Percentiles rank a stretch among this genome's conserved stretches.
Evolutionary conservation across 2,329 filamentous ascomycete species (phyloP).

Genomic region (Emmonsiellopsis sp.): DNA sequence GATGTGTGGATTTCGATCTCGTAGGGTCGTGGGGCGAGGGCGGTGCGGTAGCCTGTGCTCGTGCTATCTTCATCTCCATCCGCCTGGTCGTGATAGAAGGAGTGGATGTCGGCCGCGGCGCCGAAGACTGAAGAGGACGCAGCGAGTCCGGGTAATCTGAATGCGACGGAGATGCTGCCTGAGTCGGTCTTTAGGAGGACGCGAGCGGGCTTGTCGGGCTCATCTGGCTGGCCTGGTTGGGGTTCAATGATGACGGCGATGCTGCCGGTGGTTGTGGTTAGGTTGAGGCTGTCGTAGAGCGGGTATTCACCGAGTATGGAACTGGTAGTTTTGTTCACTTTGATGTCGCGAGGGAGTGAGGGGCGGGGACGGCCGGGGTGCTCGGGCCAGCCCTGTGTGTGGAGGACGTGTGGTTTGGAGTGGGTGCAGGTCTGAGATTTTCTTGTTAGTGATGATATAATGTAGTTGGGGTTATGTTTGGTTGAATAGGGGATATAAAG

Average conservation of each 20-base stretch:
- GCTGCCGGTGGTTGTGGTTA: conserved; percentile 22
- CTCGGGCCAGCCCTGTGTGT: background rate
- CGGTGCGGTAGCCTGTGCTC: background rate
- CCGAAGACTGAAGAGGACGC: background rate
- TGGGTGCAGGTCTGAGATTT: background rate
- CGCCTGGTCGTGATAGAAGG: background rate
- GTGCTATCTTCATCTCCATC: too few species aligned
- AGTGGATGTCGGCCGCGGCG: background rate
- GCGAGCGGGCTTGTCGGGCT: conserved; percentile 20
- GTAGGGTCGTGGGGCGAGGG: conserved; percentile 16
- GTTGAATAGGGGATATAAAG: background rate
- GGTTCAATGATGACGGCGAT: conserved; percentile 22
- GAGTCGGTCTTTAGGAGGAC: conserved; percentile 18
- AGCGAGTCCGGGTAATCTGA: conserved; percentile 7
- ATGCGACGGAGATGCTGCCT: conserved; percentile 21
- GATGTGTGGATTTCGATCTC: conserved; percentile 21
- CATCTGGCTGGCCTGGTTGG: conserved; percentile 21
- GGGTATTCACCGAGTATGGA: conserved; percentile 22
- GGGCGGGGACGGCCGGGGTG: background rate
- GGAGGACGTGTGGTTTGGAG: conserved; percentile 1
- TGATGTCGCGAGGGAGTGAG: conserved; percentile 11
- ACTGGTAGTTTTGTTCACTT: conserved; percentile 11
- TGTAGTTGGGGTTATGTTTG: background rate
- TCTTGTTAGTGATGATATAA: background rate
- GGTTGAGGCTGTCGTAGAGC: conserved; percentile 23